phyloP scores from a whole-genome alignment of 73 alveolate genomes.

The Paramecium pentaurelia region DNA sequence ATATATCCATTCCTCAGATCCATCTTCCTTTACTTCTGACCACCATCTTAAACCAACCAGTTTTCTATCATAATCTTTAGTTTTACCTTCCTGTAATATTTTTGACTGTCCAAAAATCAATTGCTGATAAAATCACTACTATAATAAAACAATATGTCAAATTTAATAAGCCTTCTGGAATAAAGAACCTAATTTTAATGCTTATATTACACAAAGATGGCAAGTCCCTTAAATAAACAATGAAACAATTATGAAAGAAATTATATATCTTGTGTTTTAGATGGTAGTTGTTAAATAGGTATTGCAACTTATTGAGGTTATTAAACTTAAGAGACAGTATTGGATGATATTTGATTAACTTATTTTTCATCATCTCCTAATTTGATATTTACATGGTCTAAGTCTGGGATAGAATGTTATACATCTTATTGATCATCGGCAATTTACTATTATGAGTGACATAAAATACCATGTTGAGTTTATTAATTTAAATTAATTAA shows the following conservation, averaged over 20 bases:
- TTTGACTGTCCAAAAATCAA: conserved; percentile 87
- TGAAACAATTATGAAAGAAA: conserved; percentile 7
- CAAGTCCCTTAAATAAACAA: background rate
- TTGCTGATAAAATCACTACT: background rate
- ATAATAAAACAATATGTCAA: background rate
- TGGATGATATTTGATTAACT: background rate
- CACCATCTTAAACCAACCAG: conserved; percentile 93
- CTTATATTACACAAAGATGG: background rate
- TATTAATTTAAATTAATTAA: background rate
- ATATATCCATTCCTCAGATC: conserved; percentile 89
- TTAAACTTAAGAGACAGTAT: background rate
- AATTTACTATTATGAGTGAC: background rate
- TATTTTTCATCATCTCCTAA: conserved; percentile 35
- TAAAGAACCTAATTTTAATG: background rate
- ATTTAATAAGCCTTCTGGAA: background rate
- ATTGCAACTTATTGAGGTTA: background rate
- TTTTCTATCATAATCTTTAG: conserved; percentile 7
- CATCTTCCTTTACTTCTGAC: conserved; percentile 86
- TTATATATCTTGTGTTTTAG: background rate
- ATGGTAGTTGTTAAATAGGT: background rate
- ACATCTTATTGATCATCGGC: background rate
- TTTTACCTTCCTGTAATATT: conserved; percentile 77
- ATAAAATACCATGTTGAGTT: conserved; percentile 3
- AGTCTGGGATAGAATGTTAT: conserved; percentile 5
- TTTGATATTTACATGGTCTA: background rate